These are phyloP conservation scores for Saccharomyces uvarum DNA, from an alignment of 1,139 yeast species.

Conservation along the genomic window DNA sequence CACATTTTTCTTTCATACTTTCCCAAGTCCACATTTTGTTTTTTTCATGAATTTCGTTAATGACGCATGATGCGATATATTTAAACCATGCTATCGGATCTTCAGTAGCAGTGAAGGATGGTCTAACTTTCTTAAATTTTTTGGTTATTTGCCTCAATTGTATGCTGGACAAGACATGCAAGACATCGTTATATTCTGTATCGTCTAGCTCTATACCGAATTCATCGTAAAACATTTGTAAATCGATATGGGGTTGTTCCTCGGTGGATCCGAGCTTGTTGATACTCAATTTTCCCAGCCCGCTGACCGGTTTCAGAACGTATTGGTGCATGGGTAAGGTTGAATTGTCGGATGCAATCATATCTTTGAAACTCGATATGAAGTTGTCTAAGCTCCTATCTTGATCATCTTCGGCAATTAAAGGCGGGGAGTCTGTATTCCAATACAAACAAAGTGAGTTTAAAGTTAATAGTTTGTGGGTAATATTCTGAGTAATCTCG, in stretches of 20 bases:
- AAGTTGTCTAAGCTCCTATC: slow-evolving; percentile 13
- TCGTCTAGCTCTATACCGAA: slow-evolving; percentile 80
- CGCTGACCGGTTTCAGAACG: slow-evolving; percentile 80
- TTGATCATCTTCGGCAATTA: slow-evolving; percentile 36
- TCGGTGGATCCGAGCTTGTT: slow-evolving; percentile 73
- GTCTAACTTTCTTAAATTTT: slow-evolving; percentile 66
- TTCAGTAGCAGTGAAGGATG: slow-evolving; percentile 50
- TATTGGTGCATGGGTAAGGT: slow-evolving; percentile 44
- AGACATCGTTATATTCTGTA: slow-evolving; percentile 72
- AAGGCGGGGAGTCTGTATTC: slow-evolving; percentile 59
- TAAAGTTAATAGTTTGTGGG: slow-evolving; percentile 72
- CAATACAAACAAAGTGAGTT: slow-evolving; percentile 74
- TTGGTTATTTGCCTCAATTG: slow-evolving; percentile 73
- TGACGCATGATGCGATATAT: slow-evolving; percentile 68
- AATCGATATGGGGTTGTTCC: slow-evolving; percentile 60
- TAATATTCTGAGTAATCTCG: slow-evolving; percentile 55
- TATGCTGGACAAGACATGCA: slow-evolving; percentile 75
- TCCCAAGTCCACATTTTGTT: slow-evolving; percentile 89
- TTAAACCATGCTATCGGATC: slow-evolving; percentile 76
- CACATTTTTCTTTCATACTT: slow-evolving; percentile 60
- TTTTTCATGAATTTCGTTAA: slow-evolving; percentile 71
- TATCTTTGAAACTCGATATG: slow-evolving; percentile 34
- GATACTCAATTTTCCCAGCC: slow-evolving; percentile 73
- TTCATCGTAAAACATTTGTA: slow-evolving; percentile 78
- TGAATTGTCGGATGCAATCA: slow-evolving; percentile 33